phyloP scores from a whole-genome alignment of 192 early-diverging fungal species.

The Backusella psychrophila region DNA sequence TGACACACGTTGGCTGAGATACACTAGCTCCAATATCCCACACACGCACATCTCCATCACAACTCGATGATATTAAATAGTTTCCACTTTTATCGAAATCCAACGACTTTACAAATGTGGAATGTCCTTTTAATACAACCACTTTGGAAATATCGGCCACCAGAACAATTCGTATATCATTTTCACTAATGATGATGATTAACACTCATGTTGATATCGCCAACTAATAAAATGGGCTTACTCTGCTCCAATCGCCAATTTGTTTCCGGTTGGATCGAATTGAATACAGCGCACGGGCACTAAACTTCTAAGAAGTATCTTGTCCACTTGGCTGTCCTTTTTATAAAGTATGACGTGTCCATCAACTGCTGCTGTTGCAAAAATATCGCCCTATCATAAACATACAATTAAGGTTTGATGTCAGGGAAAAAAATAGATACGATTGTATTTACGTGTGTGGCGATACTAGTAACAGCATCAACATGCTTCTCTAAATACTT shows the following conservation, averaged over 20 bases:
- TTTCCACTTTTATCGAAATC: conserved; percentile 29
- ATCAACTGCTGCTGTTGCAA: conserved; percentile 29
- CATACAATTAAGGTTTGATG: not conserved
- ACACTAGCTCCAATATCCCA: conserved; percentile 57
- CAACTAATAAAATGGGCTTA: conserved; percentile 2
- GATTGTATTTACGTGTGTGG: not conserved
- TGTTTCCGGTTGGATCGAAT: conserved; percentile 20
- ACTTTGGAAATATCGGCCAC: conserved; percentile 16
- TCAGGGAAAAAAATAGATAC: not conserved
- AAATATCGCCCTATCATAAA: not conserved
- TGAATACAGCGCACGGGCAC: conserved; percentile 26
- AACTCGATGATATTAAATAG: conserved; percentile 47
- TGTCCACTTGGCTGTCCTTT: conserved; percentile 17
- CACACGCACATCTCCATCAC: conserved; percentile 62
- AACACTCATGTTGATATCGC: not conserved
- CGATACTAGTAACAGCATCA: not conserved
- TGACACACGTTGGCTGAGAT: conserved; percentile 36
- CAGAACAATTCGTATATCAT: conserved; percentile 25
- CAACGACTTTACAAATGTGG: conserved; percentile 22
- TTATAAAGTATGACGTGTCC: conserved; percentile 23
- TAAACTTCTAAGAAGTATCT: conserved; percentile 25
- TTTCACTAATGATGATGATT: conserved; percentile 23
- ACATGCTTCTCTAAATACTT: not conserved
- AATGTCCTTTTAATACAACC: conserved; percentile 30
- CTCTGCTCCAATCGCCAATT: conserved; percentile 37